Base-by-base conservation (phyloP, 306 rosid genomes). In the Quercus parvula region DNA sequence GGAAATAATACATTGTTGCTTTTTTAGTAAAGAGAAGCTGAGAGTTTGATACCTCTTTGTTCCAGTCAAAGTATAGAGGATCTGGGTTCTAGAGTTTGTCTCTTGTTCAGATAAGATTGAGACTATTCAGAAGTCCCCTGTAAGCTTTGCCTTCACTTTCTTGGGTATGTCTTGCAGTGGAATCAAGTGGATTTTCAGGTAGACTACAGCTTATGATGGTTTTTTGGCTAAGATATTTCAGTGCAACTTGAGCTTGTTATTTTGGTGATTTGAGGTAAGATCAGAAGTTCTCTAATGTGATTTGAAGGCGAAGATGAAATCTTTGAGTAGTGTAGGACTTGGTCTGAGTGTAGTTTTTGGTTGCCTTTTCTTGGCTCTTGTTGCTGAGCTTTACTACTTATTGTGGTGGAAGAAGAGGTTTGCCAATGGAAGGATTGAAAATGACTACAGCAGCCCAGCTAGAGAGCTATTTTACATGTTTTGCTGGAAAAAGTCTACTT, bases 351-450 rank as follows among this genome's bases (percentile, higher is more conserved):
- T 95, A 75, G 86, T 95, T 33, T 95, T 95, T 76, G 93, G 92
- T 58, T 93, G 94, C 79, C 97, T 95, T 56, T 81, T 95, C 85
- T 90, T 95, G 70, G 99, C 98, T 82, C 90, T 95, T 70, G 88
- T 93, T 33, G 98, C 96, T 76, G 99, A 95, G 87, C 94, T 95
- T 79, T 95, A 91, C 88, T 95, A 95, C 69, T 78, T 95, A 82
- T 67, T 95, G 49, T 93, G 99, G 99, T 91, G 98, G 98, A 95
- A 95, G 91, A 95, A 93, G 87, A 91, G 90, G 73, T 87, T 91
- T 81, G 86, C 88, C 66, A 85, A 63, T 71, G 91, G 93, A 84
- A 93, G 88, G 77, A 87, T 91, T 70, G 91, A 89, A 46, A 88
- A 79, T 83, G 89, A 89, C 54, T 90, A 89, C 82, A 88, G 90